These are phyloP conservation scores for Geosmithia flava DNA, from an alignment of 2,329 filamentous ascomycete genomes.

Conservation along the genomic window DNA sequence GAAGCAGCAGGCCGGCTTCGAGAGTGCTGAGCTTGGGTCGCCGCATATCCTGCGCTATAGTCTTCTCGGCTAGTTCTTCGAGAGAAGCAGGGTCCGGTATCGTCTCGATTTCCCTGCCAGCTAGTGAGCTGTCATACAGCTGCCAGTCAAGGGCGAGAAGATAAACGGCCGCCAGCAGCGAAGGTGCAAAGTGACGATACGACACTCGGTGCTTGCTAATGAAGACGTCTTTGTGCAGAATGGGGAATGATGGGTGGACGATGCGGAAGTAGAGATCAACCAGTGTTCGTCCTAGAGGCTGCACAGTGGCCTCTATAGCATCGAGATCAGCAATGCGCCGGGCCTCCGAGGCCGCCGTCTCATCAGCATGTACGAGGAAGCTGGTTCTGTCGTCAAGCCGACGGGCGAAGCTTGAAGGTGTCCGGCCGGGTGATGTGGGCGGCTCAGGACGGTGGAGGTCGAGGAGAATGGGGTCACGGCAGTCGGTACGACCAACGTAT, in stretches of 20 bases:
- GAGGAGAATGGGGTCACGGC: slow-evolving; percentile 75
- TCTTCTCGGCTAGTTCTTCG: slow-evolving; percentile 60
- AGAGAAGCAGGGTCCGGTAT: slow-evolving; percentile 63
- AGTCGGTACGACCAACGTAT: slow-evolving; percentile 72
- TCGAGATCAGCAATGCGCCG: slow-evolving; percentile 57
- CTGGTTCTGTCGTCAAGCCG: slow-evolving; percentile 69
- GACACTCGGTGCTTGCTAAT: slow-evolving; percentile 65
- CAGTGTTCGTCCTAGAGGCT: slow-evolving; percentile 63
- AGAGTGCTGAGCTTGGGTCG: slow-evolving; percentile 72
- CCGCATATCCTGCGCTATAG: slow-evolving; percentile 65
- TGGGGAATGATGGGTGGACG: slow-evolving; percentile 71
- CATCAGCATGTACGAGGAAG: slow-evolving; percentile 69
- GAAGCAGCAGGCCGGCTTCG: slow-evolving; percentile 62
- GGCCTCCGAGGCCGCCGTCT: slow-evolving; percentile 57
- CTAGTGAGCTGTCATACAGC: slow-evolving; percentile 58
- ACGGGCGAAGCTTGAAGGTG: slow-evolving; percentile 55
- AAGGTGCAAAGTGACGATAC: slow-evolving; percentile 62
- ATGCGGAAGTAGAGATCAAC: slow-evolving; percentile 73
- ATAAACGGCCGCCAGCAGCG: slow-evolving; percentile 69
- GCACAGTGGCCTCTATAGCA: slow-evolving; percentile 63
- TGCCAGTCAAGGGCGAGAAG: slow-evolving; percentile 83
- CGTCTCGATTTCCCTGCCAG: slow-evolving; percentile 30
- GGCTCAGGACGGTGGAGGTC: slow-evolving; percentile 70
- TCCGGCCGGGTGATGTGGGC: slow-evolving; percentile 60
- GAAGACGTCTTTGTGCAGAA: slow-evolving; percentile 71